A percentile compares a stretch with the other conserved stretches of the same genome.
These are phyloP conservation scores for Verticillium alfalfae DNA, from an alignment of 2,329 filamentous ascomycete genomes.

Conservation along the genomic window DNA sequence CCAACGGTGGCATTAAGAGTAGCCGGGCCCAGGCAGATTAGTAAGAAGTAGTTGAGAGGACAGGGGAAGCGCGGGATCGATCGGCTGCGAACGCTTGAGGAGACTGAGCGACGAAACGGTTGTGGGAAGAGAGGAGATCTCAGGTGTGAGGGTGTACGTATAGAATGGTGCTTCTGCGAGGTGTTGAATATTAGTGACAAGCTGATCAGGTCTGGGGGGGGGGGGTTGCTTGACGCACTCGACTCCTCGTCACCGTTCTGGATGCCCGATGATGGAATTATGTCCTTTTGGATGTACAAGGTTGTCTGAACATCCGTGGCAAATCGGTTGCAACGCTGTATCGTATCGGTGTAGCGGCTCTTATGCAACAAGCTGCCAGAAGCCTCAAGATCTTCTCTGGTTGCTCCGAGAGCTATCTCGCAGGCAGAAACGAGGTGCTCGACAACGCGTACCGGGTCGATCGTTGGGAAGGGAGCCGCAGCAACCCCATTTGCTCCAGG, in stretches of 20 bases:
- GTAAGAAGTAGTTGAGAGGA: slow-evolving; percentile 87
- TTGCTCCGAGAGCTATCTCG: slow-evolving; percentile 68
- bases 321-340: slow-evolving; percentile 84
- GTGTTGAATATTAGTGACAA: slow-evolving; percentile 17
- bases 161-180: slow-evolving; percentile 48
- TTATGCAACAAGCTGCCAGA: slow-evolving; percentile 78
- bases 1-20: slow-evolving; percentile 60
- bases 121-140: slow-evolving; percentile 73
- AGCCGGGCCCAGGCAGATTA: slow-evolving; percentile 81
- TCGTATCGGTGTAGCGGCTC: slow-evolving; percentile 67
- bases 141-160: slow-evolving; percentile 73
- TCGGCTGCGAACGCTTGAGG: slow-evolving; percentile 81
- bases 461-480: slow-evolving; percentile 41
- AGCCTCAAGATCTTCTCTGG: slow-evolving; percentile 71
- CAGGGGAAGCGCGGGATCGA: slow-evolving; percentile 78
- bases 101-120: slow-evolving; percentile 83
- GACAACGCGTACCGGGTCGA: slow-evolving; percentile 65
- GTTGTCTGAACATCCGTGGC: slow-evolving; percentile 82
- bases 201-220: background rate
- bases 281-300: slow-evolving; percentile 86
- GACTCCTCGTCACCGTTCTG: slow-evolving; percentile 38
- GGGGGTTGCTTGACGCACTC: slow-evolving; percentile 5
- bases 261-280: slow-evolving; percentile 46
- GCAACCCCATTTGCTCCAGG: slow-evolving; percentile 41
- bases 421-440: slow-evolving; percentile 68